Percentiles rank a stretch among this genome's conserved stretches.
phyloP scores from a whole-genome alignment of 2,329 filamentous ascomycete species.

The Neofusicoccum parvum region DNA sequence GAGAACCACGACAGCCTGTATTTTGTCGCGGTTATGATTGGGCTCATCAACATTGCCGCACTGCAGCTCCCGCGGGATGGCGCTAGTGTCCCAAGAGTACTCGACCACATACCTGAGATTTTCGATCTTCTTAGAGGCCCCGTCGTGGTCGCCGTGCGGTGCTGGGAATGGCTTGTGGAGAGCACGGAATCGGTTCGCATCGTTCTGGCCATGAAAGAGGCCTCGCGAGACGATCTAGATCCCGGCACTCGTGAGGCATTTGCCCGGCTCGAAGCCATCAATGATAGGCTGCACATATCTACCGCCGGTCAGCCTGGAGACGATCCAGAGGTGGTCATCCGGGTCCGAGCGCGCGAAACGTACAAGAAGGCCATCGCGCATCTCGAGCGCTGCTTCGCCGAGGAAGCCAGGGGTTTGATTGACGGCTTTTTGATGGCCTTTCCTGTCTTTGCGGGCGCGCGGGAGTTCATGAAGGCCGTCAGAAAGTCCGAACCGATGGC shows the following conservation, averaged over 20 bases:
- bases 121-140: neutral
- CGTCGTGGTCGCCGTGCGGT: neutral
- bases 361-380: neutral
- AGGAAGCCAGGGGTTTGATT: neutral
- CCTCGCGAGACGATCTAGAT: neutral
- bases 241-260: neutral
- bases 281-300: neutral
- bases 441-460: neutral
- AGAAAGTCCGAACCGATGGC: neutral
- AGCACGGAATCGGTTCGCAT: neutral
- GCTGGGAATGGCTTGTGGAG: neutral
- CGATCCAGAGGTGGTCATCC: too few relatives aligned
- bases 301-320: too few relatives aligned
- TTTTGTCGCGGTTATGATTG: neutral
- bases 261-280: neutral
- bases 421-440: neutral
- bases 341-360: neutral
- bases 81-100: neutral
- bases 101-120: neutral
- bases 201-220: neutral
- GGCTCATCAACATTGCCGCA: neutral
- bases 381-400: neutral
- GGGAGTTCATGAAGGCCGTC: neutral
- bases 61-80: neutral
- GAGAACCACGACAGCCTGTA: constrained; percentile 35